Conservation (phyloP, 2,329 filamentous ascomycete genomes). For the Fusarium sp. region DNA sequence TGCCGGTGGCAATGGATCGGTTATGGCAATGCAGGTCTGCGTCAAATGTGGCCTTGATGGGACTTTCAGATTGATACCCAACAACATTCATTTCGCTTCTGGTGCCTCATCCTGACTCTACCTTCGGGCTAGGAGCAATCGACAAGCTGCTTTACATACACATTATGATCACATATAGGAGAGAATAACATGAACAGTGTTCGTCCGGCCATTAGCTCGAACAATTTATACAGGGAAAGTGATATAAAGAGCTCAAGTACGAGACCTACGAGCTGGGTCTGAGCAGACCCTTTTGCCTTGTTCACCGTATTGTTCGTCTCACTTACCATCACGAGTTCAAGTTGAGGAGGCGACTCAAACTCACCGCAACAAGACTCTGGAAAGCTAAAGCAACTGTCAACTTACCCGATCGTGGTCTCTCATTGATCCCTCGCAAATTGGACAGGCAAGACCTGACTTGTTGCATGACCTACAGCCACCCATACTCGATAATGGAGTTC, state of each 20-base stretch:
- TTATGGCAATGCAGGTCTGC: not conserved
- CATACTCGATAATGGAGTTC: not conserved
- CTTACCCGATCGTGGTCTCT: not conserved
- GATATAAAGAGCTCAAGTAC: not conserved
- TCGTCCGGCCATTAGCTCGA: too few species aligned
- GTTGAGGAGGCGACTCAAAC: not conserved
- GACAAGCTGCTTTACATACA: not conserved
- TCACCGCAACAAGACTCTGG: not conserved
- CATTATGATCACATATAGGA: too few species aligned
- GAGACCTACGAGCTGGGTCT: not conserved
- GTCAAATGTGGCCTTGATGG: not conserved
- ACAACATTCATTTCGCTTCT: not conserved
- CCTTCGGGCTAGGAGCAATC: not conserved
- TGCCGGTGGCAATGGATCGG: not conserved
- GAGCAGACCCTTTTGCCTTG: not conserved
- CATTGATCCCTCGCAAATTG: not conserved
- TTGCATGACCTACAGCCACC: not conserved
- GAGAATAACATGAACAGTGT: too few species aligned
- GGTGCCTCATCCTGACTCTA: not conserved
- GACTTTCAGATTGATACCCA: not conserved
- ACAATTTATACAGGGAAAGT: not conserved
- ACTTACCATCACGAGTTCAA: not conserved
- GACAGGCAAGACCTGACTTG: not conserved
- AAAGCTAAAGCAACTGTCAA: not conserved
- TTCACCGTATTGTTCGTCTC: not conserved